These are phyloP conservation scores for Fomitopsis palustris DNA, from an alignment of 1,284 basidiomycete genomes.

Conservation along the genomic window DNA sequence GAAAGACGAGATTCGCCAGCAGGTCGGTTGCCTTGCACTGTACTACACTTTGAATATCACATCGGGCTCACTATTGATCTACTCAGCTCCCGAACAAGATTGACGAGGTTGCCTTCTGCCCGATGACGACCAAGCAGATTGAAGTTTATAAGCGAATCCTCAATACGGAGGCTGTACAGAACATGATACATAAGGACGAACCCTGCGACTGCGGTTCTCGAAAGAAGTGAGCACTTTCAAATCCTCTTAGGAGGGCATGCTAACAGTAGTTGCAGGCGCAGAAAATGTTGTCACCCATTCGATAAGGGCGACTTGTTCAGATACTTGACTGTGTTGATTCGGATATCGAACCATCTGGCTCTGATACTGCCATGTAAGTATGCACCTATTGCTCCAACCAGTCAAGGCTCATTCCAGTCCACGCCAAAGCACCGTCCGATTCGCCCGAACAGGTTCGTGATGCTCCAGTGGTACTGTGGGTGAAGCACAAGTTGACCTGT, in stretches of 20 bases:
- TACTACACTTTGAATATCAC: neutral
- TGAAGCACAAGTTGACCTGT: neutral
- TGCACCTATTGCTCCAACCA: neutral
- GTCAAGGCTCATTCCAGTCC: neutral
- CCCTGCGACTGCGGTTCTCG: conserved; percentile 66
- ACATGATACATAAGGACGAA: conserved; percentile 65
- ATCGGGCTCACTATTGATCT: neutral
- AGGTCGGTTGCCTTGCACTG: conserved; percentile 41
- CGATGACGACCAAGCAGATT: conserved; percentile 66
- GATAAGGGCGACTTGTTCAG: conserved; percentile 63
- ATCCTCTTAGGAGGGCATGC: neutral
- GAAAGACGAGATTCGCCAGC: conserved; percentile 75
- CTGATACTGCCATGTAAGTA: conserved; percentile 70
- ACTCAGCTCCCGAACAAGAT: conserved; percentile 73
- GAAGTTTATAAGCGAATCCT: conserved; percentile 71
- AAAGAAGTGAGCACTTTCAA: conserved; percentile 40
- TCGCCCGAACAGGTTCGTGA: conserved; percentile 53
- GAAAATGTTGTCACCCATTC: conserved; percentile 61
- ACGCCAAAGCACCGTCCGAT: conserved; percentile 52
- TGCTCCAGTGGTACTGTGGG: neutral
- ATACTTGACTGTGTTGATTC: conserved; percentile 76
- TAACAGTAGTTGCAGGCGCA: conserved; percentile 40
- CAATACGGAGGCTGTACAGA: conserved; percentile 54
- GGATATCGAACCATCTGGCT: conserved; percentile 82
- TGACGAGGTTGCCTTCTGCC: conserved; percentile 89